Conservation (phyloP, 345 rosid species). For the Draba incana region DNA sequence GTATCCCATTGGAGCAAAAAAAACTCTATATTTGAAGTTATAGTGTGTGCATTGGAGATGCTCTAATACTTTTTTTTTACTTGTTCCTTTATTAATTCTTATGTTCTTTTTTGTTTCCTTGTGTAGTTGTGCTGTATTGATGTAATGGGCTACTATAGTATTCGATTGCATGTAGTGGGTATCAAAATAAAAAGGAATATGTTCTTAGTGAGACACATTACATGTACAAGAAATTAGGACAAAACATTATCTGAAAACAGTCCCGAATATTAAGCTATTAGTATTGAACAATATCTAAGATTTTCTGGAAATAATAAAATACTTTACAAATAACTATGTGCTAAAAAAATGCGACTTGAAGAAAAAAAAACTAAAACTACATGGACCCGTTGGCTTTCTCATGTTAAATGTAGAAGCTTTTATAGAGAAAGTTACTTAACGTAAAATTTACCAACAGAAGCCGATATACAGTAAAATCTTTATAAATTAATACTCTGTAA, state of each 20-base stretch:
- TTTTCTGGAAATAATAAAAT: neutral
- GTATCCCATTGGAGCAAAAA: too few relatives aligned
- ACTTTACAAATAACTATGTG: neutral
- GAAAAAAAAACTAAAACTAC: neutral
- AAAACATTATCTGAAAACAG: neutral
- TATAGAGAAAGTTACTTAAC: neutral
- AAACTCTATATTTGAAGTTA: too few relatives aligned
- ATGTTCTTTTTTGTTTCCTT: neutral
- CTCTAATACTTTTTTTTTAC: too few relatives aligned
- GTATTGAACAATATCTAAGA: neutral
- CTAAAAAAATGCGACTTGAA: neutral
- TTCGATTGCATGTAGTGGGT: constrained; percentile 1
- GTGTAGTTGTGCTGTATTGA: neutral
- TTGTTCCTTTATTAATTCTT: neutral
- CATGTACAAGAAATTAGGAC: neutral
- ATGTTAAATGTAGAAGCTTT: neutral
- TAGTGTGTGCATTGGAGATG: too few relatives aligned
- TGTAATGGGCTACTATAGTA: neutral
- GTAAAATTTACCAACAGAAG: neutral
- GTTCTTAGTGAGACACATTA: neutral
- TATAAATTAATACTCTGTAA: too few relatives aligned
- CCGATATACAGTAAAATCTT: too few relatives aligned
- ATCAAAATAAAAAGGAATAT: constrained; percentile 15
- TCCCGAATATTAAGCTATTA: neutral
- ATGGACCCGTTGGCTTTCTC: neutral